Base-by-base conservation (phyloP, 768 basidiomycete species). In the Russula lepida region DNA sequence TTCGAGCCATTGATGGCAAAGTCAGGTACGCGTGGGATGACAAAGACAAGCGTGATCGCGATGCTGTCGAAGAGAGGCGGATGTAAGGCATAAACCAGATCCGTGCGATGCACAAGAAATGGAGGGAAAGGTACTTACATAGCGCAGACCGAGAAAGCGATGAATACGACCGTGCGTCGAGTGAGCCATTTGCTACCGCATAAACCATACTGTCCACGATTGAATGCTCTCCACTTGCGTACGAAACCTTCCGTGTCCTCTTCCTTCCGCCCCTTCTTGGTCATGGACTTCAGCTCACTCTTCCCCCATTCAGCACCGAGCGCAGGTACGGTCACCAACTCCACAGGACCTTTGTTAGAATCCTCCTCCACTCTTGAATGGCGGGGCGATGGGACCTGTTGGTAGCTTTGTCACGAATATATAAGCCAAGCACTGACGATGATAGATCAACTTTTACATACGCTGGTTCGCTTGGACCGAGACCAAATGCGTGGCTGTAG, bases 271-370 rank as follows among this genome's bases (percentile, higher is more conserved):
- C 82, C 89, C 2, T 83, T 74, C 68, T 85, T 87, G 1, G 87
- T 88, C 82, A 92, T 88, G 39, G 81, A 80, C 51, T 79, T 81
- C 71, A 97, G 73, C 71, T 98, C 94, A 21, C 80, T 75, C 53
- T 84, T 83, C 27, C 81, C 81, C 94, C 94, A 98, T 74, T 98
- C 94, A 0, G 94, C 76, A 21, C 94, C 94, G 3, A 98, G 78
- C 2, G 89, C 89, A 3, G 94, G 94, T 0, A 97, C 92, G 0
- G 94, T 95, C 47, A 95, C 87, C 71, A 95, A 78, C 73, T 98
- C 94, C 25, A 93, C 89, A 3, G 81, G 83, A 11, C 77, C 76
- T 4, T 67, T 58, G 19, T 73, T 54, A 48, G 71, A 69, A 13
- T 78, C 77, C 12, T 76, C 76, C 28, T 79, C 81, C 32, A 63